Base-by-base conservation (phyloP, 2,329 filamentous ascomycete species). In the Sclerotinia minor region DNA sequence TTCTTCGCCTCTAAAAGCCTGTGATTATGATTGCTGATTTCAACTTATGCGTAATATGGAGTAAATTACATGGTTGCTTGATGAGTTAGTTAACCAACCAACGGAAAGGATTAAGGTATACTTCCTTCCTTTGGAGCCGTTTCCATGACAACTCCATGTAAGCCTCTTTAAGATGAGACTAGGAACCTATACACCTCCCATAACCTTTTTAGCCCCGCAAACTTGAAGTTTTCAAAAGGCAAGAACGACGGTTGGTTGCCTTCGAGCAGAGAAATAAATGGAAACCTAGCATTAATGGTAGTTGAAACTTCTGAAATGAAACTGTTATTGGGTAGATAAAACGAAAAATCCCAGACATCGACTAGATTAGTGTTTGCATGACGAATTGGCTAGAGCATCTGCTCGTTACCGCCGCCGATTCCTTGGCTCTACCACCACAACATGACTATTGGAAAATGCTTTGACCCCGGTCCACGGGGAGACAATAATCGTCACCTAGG, bases 371-470 rank as follows among this genome's bases (percentile, higher is more conserved):
- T 38, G 35, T 38, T 38, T 38, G 35, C 11, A 38, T 11, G 2
- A n/a, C 1, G 4, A 13, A n/a, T 1, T 15, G 7, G 1, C 52
- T 9, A 35, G 8, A 0, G 29, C 9, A 54, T 35, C 1, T 3
- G 8, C 29, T 15, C 21, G 8, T 0, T 9, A 35, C 32, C 17
- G 9, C 19, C 11, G 9, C 19, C 11, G 35, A 38, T 54, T 54
- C 1, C 11, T 21, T 26, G 5, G 17, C 19, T 21, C 13, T 8
- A 38, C 52, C 29, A 5, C 52, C 35, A n/a, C 5, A 5, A 2
- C 9, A 54, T 2, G 21, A 35, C 19, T 29, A 17, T 15, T 6
- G 29, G 8, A 11, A 4, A 11, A 21, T 19, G 17, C 9, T 54
- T 35, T 19, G 19, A n/a, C 29, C 17, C 19, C 17, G 19, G 11